A percentile compares a stretch with the other conserved stretches of the same genome.
Conservation (phyloP, 768 basidiomycete species). For the Heimioporus sp. region DNA sequence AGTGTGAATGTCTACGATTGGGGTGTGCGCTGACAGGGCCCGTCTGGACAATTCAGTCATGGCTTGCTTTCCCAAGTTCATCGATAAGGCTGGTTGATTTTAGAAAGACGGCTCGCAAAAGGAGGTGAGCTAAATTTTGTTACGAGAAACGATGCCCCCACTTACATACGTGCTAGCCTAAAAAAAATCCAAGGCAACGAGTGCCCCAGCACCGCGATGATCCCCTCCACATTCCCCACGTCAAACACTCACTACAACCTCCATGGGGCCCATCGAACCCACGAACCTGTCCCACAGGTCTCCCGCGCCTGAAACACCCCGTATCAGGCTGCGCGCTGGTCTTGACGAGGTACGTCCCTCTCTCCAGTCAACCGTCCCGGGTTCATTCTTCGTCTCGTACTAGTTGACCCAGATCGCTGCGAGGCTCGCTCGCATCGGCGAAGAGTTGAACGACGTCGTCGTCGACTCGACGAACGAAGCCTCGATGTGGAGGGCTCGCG, state of each 20-base stretch:
- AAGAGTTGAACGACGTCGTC: constrained; percentile 25
- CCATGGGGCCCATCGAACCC: constrained; percentile 1
- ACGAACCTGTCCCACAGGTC: not conserved
- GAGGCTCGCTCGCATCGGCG: constrained; percentile 27
- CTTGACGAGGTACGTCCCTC: constrained; percentile 25
- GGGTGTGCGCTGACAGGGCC: constrained; percentile 20
- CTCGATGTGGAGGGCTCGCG: constrained; percentile 23
- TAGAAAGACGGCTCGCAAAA: constrained; percentile 6
- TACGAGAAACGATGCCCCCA: constrained; percentile 7
- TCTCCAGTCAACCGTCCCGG: not conserved
- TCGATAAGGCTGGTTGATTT: constrained; percentile 25
- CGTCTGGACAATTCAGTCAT: constrained; percentile 25
- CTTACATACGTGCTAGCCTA: constrained; percentile 14
- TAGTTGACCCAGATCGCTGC: constrained; percentile 28
- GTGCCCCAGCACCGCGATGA: constrained; percentile 6
- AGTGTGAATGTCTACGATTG: constrained; percentile 81
- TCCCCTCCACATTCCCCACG: not conserved
- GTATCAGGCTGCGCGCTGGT: constrained; percentile 21
- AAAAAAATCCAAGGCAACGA: not conserved
- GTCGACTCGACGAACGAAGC: constrained; percentile 23
- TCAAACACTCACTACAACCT: constrained; percentile 1
- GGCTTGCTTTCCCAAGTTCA: constrained; percentile 23
- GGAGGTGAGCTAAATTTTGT: constrained; percentile 18
- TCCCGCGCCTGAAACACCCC: not conserved
- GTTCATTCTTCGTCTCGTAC: not conserved